phyloP scores from a whole-genome alignment of 1,139 yeast genomes.

The Blastobotrys indianensis region DNA sequence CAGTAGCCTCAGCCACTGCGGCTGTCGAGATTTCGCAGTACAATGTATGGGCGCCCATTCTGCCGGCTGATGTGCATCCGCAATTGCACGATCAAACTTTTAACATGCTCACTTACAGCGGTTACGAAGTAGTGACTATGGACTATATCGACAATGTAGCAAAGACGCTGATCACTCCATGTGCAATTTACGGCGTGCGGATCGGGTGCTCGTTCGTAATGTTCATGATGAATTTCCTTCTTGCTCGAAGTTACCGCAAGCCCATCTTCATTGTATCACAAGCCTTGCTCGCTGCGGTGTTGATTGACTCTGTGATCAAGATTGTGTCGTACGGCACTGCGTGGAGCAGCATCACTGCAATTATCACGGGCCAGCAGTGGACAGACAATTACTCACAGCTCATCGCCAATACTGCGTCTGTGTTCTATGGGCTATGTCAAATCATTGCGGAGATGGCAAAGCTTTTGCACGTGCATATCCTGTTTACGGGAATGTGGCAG shows the following conservation, averaged over 20 bases:
- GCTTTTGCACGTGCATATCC: background rate
- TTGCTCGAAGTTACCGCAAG: conserved; percentile 35
- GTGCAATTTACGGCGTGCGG: conserved; percentile 32
- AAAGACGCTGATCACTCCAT: conserved; percentile 29
- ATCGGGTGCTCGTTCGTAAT: conserved; percentile 38
- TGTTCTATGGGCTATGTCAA: too few relatives aligned
- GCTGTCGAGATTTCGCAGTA: too few relatives aligned
- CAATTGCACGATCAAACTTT: conserved; percentile 18
- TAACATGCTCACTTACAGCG: conserved; percentile 21
- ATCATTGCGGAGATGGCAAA: too few relatives aligned
- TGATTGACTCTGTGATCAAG: conserved; percentile 50
- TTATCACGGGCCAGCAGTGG: too few relatives aligned
- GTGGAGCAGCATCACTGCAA: conserved; percentile 22
- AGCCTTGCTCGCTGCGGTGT: conserved; percentile 46
- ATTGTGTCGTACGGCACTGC: conserved; percentile 49
- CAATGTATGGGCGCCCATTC: too few relatives aligned
- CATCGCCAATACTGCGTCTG: too few relatives aligned
- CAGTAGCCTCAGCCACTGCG: too few relatives aligned
- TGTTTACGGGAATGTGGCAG: background rate
- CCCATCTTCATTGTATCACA: conserved; percentile 70
- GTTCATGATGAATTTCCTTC: conserved; percentile 18
- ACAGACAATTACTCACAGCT: too few relatives aligned
- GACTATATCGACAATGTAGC: conserved; percentile 32
- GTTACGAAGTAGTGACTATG: conserved; percentile 32
- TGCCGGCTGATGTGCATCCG: background rate